These are phyloP conservation scores for Biancaea sappan DNA, from an alignment of 306 rosid species.

Conservation along the genomic window DNA sequence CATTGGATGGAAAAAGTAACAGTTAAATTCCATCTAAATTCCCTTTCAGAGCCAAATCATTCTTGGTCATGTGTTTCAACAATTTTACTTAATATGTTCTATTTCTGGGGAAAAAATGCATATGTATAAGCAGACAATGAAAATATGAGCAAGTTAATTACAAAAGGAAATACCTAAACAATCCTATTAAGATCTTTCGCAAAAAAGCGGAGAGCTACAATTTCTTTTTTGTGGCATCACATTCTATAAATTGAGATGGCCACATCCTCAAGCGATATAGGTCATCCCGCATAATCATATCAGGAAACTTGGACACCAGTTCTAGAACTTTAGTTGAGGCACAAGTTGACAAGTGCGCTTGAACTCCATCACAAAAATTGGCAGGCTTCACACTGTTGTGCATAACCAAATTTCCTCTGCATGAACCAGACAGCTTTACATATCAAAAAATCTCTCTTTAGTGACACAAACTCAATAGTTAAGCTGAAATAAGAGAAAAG, in stretches of 20 bases:
- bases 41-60: constrained; percentile 44
- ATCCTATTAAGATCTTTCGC: constrained; percentile 28
- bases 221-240: constrained; percentile 29
- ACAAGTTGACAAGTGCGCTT: constrained; percentile 32
- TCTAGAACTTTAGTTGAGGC: constrained; percentile 29
- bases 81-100: constrained; percentile 22
- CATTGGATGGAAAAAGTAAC: constrained; percentile 37
- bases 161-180: background rate
- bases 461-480: background rate
- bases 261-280: constrained; percentile 37
- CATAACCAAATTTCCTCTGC: constrained; percentile 38
- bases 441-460: too few relatives aligned
- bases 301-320: constrained; percentile 30
- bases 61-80: constrained; percentile 31
- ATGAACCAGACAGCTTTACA: background rate
- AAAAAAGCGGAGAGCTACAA: constrained; percentile 36
- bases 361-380: constrained; percentile 17
- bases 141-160: background rate
- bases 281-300: constrained; percentile 24
- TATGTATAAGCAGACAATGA: background rate
- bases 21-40: constrained; percentile 34
- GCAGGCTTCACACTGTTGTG: background rate
- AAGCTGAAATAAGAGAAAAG: background rate
- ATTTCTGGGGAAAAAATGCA: constrained; percentile 34
- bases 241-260: constrained; percentile 32